phyloP scores from a whole-genome alignment of 2,329 filamentous ascomycete genomes.

The Magnaporthiopsis poae region DNA sequence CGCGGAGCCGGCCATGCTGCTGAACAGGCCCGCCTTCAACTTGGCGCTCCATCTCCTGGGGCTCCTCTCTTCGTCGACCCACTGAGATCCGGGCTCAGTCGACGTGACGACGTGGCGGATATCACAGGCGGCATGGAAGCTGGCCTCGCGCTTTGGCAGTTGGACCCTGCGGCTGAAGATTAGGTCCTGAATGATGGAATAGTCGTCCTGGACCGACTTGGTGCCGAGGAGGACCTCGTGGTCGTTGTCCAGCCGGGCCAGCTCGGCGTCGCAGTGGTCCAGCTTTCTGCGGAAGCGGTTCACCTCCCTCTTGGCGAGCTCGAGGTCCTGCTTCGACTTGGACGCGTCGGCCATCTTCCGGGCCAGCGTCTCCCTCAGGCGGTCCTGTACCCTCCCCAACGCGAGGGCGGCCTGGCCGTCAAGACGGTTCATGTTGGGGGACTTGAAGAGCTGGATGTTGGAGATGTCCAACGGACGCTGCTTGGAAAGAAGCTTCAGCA shows the following conservation, averaged over 20 bases:
- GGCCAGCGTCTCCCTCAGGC: neutral
- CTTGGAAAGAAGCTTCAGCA: conserved; percentile 2
- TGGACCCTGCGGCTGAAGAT: neutral
- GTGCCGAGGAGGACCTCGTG: conserved; percentile 1
- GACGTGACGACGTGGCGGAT: neutral
- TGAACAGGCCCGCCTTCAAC: neutral
- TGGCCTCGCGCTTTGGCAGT: neutral
- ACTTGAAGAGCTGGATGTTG: neutral
- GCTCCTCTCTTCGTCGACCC: neutral
- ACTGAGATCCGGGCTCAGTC: neutral
- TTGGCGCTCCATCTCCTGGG: neutral
- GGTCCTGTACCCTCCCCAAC: neutral
- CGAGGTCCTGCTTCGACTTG: neutral
- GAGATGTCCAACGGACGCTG: neutral
- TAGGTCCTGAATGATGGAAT: neutral
- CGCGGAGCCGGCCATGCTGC: neutral
- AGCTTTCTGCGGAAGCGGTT: neutral
- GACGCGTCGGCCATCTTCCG: neutral
- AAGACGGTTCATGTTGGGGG: neutral
- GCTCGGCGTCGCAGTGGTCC: neutral
- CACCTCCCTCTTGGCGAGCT: neutral
- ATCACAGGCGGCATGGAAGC: neutral
- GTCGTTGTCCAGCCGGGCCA: neutral
- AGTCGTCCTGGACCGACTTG: neutral
- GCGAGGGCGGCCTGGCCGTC: neutral